Conservation (phyloP, 2,329 filamentous ascomycete species). For the Penicillium hesseltinei region DNA sequence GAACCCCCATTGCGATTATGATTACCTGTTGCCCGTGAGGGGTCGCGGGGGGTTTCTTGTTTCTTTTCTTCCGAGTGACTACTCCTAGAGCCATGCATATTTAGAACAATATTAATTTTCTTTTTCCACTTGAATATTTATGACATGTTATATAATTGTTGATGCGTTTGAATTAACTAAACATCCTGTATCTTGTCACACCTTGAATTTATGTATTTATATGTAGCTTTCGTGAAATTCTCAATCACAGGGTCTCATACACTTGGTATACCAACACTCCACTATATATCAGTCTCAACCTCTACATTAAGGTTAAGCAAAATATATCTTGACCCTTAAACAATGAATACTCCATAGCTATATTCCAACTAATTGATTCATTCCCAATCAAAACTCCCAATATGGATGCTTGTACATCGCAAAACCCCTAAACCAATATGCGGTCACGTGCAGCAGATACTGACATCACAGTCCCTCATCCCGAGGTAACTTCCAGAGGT, state of each 20-base stretch:
- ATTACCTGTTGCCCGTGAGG: constrained; percentile 9
- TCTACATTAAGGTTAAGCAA: too few relatives aligned
- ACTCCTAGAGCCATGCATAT: constrained; percentile 17
- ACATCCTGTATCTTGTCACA: background rate
- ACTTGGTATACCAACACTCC: background rate
- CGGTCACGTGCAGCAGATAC: constrained; percentile 18
- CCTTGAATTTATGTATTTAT: too few relatives aligned
- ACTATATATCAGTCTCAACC: background rate
- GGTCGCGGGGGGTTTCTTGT: constrained; percentile 11
- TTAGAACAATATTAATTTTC: constrained; percentile 30
- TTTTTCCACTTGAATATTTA: background rate
- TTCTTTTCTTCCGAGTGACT: constrained; percentile 12
- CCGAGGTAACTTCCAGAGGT: background rate
- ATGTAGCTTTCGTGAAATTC: background rate
- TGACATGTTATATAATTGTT: background rate
- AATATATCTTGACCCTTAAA: background rate
- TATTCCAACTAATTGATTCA: rapidly evolving
- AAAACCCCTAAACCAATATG: constrained; percentile 7
- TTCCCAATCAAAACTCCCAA: too few relatives aligned
- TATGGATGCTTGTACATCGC: background rate
- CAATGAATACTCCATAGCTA: background rate
- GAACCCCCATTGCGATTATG: constrained; percentile 12
- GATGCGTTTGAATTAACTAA: background rate
- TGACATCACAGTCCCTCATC: constrained; percentile 22
- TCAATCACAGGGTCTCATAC: background rate